Evolutionary conservation across 208 protist genomes (phyloP), one percentile per base, ranked within the genome.

Genomic region (Trypanosoma boissoni): DNA sequence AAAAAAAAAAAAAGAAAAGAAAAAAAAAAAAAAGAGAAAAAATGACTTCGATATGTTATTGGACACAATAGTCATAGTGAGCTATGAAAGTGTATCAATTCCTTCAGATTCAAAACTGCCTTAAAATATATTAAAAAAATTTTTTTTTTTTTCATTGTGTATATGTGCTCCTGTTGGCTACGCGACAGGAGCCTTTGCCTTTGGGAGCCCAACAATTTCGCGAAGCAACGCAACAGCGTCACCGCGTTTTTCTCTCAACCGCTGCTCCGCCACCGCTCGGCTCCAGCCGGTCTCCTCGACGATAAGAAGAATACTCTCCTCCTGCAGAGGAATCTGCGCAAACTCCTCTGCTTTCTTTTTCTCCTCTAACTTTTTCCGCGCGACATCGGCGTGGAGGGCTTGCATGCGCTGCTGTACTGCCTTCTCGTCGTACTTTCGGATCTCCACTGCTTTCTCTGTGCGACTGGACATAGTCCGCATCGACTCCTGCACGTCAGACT

Each of bases 401-500:
- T 72, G 55, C 79, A 91, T 90, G 23, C 74, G 74, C 51, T 77
- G 72, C 65, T 86, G 70, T 43, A 88, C 69, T 23, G 78, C 83
- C 7, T 76, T 72, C 55, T 84, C 70, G 26, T 91, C 82, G 46
- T 86, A 88, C 45, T 76, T 84, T 68, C 83, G 82, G 31, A 90
- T 63, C 66, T 72, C 78, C 26, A 73, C 74, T 32, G 75, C 72
- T 63, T 84, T 89, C 73, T 94, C 83, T 10, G 66, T 57, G 49
- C 81, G 54, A 44, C 76, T 74, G 43, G 71, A 63, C 43, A 94
- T 54, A 23, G 84, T 72, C 59, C 80, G 81, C 87, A 94, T 94
- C 8, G 72, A 77, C 28, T 78, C 76, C 74, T 88, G 80, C 48
- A 74, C 87, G 79, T 90, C 87, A 2, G 75, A 70, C 46, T 86